Percentiles rank a stretch among this genome's conserved stretches.
phyloP scores from a whole-genome alignment of 768 basidiomycete genomes.

The Auriscalpium vulgare region DNA sequence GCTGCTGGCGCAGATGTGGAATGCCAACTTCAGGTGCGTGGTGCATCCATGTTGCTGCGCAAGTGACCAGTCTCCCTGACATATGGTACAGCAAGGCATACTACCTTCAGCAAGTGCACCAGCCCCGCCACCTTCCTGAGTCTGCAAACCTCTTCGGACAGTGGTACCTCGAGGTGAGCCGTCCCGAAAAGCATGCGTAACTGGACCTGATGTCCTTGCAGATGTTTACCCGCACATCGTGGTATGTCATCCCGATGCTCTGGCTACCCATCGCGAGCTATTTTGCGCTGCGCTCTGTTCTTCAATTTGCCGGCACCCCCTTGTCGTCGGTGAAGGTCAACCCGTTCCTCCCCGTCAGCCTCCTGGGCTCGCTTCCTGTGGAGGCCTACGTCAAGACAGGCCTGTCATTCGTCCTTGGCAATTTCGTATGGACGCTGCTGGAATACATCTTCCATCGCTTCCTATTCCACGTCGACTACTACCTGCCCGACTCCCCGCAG shows the following conservation, averaged over 20 bases:
- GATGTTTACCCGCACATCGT: slow-evolving; percentile 78
- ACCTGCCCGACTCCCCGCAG: slow-evolving; percentile 73
- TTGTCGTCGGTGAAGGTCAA: slow-evolving; percentile 55
- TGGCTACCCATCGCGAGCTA: slow-evolving; percentile 86
- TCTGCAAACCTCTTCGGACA: slow-evolving; percentile 86
- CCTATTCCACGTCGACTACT: slow-evolving; percentile 90
- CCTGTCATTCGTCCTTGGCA: slow-evolving; percentile 74
- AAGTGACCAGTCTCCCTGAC: not conserved
- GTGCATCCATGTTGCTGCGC: not conserved
- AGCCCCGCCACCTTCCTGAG: slow-evolving; percentile 80
- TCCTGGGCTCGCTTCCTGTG: slow-evolving; percentile 39
- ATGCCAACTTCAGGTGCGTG: slow-evolving; percentile 69
- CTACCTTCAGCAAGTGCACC: slow-evolving; percentile 94
- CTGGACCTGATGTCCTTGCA: slow-evolving; percentile 18
- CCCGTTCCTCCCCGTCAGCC: slow-evolving; percentile 46
- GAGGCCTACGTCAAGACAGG: slow-evolving; percentile 46
- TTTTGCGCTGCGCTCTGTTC: slow-evolving; percentile 72
- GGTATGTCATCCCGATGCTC: slow-evolving; percentile 88
- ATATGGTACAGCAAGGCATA: slow-evolving; percentile 67
- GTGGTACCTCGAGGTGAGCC: slow-evolving; percentile 64
- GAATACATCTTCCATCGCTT: slow-evolving; percentile 94
- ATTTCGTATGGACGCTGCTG: slow-evolving; percentile 87
- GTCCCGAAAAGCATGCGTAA: not conserved
- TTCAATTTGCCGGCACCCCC: slow-evolving; percentile 62
- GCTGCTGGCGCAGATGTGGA: slow-evolving; percentile 80